Evolutionary conservation across 352 stramenopile genomes (phyloP).

Genomic region (Globisporangium uncinulatum): DNA sequence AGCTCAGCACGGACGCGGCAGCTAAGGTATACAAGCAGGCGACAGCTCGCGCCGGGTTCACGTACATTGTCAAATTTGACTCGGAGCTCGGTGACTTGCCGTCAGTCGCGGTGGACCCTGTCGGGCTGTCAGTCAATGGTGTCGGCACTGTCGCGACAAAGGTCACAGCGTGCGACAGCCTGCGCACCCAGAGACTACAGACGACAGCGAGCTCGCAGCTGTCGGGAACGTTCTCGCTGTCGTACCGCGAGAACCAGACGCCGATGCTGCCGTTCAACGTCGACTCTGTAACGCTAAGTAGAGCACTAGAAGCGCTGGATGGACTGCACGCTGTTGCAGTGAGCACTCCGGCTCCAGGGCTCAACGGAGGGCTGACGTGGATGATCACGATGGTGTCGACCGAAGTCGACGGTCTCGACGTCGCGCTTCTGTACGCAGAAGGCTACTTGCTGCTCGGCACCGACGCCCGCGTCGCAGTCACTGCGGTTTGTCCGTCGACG

Average conservation of each 20-base stretch:
- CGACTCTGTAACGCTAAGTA: constrained; percentile 33
- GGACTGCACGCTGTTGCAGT: constrained; percentile 77
- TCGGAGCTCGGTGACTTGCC: constrained; percentile 69
- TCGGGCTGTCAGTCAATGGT: constrained; percentile 32
- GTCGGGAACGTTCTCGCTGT: constrained; percentile 82
- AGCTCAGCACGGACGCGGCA: constrained; percentile 36
- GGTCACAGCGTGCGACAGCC: constrained; percentile 84
- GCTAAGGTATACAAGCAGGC: constrained; percentile 85
- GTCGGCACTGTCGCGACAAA: constrained; percentile 23
- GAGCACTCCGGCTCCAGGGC: constrained; percentile 13
- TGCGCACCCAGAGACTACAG: constrained; percentile 69
- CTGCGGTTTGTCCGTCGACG: constrained; percentile 35
- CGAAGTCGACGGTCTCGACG: constrained; percentile 28
- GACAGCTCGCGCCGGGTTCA: constrained; percentile 37
- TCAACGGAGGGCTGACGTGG: constrained; percentile 71
- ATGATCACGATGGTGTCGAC: constrained; percentile 81
- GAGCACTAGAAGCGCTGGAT: constrained; percentile 61
- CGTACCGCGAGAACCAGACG: constrained; percentile 67
- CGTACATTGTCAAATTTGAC: constrained; percentile 70
- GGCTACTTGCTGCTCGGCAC: constrained; percentile 63
- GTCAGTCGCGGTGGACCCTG: constrained; percentile 44
- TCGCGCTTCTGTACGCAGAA: constrained; percentile 76
- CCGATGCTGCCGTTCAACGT: constrained; percentile 67
- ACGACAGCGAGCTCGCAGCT: constrained; percentile 47
- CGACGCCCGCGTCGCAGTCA: constrained; percentile 35